Evolutionary conservation across 805 yeast genomes (phyloP).

Genomic region (Starmerella sirachaensis): DNA sequence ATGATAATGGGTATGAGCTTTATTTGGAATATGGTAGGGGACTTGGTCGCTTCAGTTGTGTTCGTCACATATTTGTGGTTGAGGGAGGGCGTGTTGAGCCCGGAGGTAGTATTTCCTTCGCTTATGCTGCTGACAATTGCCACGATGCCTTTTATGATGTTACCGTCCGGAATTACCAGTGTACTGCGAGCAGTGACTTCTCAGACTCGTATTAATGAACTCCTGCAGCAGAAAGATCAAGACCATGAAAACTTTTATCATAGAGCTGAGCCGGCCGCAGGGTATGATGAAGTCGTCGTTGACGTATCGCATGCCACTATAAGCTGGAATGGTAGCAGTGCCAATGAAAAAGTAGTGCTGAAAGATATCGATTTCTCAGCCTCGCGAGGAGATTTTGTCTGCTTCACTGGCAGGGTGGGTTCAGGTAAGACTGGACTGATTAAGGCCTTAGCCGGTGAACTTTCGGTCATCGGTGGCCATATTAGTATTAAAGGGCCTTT

Average conservation of each 20-base stretch:
- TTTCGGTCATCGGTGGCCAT: slow-evolving; percentile 55
- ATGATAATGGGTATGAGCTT: slow-evolving; percentile 37
- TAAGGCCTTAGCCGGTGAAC: slow-evolving; percentile 65
- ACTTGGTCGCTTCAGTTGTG: slow-evolving; percentile 74
- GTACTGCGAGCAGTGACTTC: slow-evolving; percentile 67
- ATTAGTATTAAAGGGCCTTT: slow-evolving; percentile 55
- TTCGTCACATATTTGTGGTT: slow-evolving; percentile 67
- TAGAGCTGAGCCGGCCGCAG: slow-evolving; percentile 36
- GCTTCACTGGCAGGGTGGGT: slow-evolving; percentile 80
- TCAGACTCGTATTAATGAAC: slow-evolving; percentile 49
- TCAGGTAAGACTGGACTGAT: slow-evolving; percentile 72
- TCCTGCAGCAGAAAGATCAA: slow-evolving; percentile 58
- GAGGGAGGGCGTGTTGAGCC: slow-evolving; percentile 54
- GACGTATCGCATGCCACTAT: slow-evolving; percentile 29
- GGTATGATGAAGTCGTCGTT: slow-evolving; percentile 48
- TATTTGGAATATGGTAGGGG: slow-evolving; percentile 54
- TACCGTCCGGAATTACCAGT: slow-evolving; percentile 78
- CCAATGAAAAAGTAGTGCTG: slow-evolving; percentile 25
- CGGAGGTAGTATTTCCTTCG: slow-evolving; percentile 71
- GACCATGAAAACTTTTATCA: slow-evolving; percentile 59
- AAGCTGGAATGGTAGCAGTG: slow-evolving; percentile 46
- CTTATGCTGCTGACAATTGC: slow-evolving; percentile 53
- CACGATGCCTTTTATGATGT: slow-evolving; percentile 75
- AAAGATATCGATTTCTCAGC: slow-evolving; percentile 47
- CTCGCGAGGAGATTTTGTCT: slow-evolving; percentile 59